phyloP scores from a whole-genome alignment of 2,329 filamentous ascomycete genomes.

The Dactylellina sp. region DNA sequence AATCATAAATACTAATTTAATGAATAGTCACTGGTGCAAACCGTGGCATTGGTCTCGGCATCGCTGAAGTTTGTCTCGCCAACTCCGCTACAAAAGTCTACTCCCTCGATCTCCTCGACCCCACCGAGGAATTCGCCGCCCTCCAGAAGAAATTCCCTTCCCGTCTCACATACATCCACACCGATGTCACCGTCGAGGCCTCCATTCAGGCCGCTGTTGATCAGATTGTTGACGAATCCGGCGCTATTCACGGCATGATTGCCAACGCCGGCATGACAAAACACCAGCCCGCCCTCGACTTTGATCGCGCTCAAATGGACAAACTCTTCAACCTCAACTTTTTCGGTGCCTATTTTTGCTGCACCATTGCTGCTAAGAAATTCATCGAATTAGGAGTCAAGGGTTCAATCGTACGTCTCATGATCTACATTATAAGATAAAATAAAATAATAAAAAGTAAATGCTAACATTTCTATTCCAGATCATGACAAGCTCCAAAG shows the following conservation, averaged over 20 bases:
- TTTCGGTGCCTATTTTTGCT: conserved; percentile 66
- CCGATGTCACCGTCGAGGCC: conserved; percentile 66
- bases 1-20: conserved; percentile 55
- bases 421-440: no score
- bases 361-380: conserved; percentile 65
- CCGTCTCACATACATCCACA: conserved; percentile 65
- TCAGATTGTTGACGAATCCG: conserved; percentile 63
- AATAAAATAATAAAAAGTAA: no score
- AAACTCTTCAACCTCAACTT: conserved; percentile 67
- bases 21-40: conserved; percentile 65
- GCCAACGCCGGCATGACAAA: conserved; percentile 66
- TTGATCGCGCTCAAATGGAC: conserved; percentile 64
- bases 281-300: conserved; percentile 66
- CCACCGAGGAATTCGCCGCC: conserved; percentile 62
- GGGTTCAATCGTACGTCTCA: conserved; percentile 60
- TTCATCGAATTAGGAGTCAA: conserved; percentile 63
- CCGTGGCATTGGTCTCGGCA: conserved; percentile 66
- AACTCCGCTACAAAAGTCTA: conserved; percentile 65
- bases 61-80: conserved; percentile 66
- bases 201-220: conserved; percentile 65
- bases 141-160: conserved; percentile 65
- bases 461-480: conserved; percentile 61
- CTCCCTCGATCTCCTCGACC: conserved; percentile 64
- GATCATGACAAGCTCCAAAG: conserved; percentile 67
- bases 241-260: conserved; percentile 65